phyloP scores from a whole-genome alignment of 208 protist species.

The Naegleria gruberi region DNA sequence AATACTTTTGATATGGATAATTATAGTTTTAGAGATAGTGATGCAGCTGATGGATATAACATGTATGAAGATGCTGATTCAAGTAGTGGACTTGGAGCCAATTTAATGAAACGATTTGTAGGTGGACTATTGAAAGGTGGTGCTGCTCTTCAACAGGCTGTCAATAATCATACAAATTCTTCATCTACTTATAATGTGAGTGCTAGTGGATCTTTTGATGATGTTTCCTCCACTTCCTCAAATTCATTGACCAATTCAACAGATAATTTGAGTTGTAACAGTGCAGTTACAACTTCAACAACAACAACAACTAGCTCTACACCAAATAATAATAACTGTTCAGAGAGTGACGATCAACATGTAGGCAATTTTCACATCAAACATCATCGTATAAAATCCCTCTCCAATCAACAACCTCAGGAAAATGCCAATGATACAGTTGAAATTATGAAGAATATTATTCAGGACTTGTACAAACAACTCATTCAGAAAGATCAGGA shows the following conservation, averaged over 20 bases:
- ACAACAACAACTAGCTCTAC: neutral
- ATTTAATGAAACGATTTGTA: neutral
- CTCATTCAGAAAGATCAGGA: neutral
- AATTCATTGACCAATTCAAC: neutral
- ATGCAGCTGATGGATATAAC: neutral
- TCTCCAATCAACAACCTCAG: too few species aligned
- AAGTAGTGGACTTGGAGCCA: neutral
- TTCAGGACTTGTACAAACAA: neutral
- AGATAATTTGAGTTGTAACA: neutral
- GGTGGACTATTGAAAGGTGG: neutral
- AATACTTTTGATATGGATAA: neutral
- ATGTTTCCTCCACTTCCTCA: neutral
- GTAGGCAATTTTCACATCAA: too few species aligned
- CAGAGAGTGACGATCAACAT: neutral
- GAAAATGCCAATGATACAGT: neutral
- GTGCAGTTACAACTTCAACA: neutral
- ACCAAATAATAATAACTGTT: neutral
- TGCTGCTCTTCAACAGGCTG: neutral
- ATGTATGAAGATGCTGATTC: neutral
- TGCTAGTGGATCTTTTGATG: neutral
- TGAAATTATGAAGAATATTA: neutral
- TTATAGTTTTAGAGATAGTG: neutral
- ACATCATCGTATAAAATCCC: too few species aligned
- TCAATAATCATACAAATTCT: neutral
- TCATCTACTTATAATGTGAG: neutral